Evolutionary conservation across 176 grass and related monocot genomes (phyloP).

Genomic region (Eragrostis curvula): DNA sequence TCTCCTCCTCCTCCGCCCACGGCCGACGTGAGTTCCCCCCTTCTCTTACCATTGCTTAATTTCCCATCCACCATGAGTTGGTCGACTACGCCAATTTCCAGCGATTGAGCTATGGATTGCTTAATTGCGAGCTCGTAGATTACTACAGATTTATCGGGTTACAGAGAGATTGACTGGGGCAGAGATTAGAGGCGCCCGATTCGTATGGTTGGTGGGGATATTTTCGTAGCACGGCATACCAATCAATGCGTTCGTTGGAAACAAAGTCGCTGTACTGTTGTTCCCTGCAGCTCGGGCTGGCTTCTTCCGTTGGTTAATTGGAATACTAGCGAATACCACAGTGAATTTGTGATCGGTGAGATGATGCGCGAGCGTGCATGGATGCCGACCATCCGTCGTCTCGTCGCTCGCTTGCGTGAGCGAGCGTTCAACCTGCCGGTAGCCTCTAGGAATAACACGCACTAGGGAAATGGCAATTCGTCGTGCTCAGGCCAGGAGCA

Average conservation of each 20-base stretch:
- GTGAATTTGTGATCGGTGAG: too few species aligned
- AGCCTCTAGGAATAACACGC: neutral
- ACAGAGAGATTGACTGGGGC: neutral
- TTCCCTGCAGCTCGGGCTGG: neutral
- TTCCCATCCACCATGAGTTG: neutral
- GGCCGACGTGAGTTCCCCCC: neutral
- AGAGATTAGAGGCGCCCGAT: neutral
- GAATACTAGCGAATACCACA: too few species aligned
- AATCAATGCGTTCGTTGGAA: neutral
- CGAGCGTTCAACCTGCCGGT: neutral
- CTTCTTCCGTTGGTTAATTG: neutral
- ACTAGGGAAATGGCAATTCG: neutral
- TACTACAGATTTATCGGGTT: neutral
- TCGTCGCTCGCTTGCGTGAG: neutral
- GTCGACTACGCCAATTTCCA: too few species aligned
- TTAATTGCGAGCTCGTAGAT: neutral
- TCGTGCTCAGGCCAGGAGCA: neutral
- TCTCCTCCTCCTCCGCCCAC: conserved; percentile 17
- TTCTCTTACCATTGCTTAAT: neutral
- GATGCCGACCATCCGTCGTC: neutral
- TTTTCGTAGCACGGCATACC: neutral
- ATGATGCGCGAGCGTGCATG: neutral
- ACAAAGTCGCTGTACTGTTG: neutral
- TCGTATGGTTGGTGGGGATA: conserved; percentile 27
- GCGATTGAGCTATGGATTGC: neutral